Conservation (phyloP, 352 stramenopile genomes). For the Globisporangium abappressorium region DNA sequence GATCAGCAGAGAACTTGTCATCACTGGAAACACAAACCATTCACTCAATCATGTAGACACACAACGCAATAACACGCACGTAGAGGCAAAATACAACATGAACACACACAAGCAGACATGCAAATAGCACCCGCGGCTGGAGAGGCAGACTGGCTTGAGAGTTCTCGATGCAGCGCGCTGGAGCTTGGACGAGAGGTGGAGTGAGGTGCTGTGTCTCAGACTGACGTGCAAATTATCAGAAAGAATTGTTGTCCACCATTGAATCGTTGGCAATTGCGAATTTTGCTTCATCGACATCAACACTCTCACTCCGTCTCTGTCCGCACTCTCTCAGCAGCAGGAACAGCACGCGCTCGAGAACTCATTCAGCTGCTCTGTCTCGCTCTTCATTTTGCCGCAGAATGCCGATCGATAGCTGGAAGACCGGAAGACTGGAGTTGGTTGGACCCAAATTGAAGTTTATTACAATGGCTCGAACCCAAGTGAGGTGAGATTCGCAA, state of each 20-base stretch:
- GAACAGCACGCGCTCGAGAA: not conserved
- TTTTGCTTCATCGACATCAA: conserved; percentile 51
- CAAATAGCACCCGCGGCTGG: conserved; percentile 16
- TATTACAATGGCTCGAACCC: conserved; percentile 86
- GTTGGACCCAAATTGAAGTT: conserved; percentile 33
- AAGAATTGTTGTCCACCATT: conserved; percentile 57
- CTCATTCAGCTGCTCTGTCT: not conserved
- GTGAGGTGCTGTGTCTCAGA: conserved; percentile 54
- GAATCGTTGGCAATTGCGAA: conserved; percentile 50
- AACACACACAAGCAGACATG: conserved; percentile 11
- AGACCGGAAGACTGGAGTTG: not conserved
- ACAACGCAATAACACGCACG: conserved; percentile 3
- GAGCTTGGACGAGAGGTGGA: not conserved
- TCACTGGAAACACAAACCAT: conserved; percentile 46
- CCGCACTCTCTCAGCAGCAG: not conserved
- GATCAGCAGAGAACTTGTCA: conserved; percentile 72
- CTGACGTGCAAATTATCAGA: conserved; percentile 88
- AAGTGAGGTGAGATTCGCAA: conserved; percentile 31
- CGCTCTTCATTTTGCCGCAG: not conserved
- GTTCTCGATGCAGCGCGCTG: not conserved
- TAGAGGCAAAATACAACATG: no score
- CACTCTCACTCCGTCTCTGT: conserved; percentile 1
- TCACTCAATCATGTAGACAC: conserved; percentile 7
- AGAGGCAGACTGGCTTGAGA: not conserved
- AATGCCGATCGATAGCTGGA: not conserved